Evolutionary conservation across 805 yeast genomes (phyloP).

Genomic region (Ogataea kodamae): DNA sequence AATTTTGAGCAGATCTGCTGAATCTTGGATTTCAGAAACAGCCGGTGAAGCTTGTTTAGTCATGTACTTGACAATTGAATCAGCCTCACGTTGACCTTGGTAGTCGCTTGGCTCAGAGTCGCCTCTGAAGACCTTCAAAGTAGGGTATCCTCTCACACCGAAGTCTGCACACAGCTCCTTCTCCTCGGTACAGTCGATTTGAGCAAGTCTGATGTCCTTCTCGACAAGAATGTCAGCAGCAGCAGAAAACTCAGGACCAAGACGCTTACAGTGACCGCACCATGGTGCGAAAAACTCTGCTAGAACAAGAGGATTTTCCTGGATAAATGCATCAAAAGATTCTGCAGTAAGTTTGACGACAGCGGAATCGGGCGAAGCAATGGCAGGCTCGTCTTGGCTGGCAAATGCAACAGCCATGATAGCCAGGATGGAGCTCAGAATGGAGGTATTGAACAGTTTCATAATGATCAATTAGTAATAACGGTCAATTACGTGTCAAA

Average conservation of each 20-base stretch:
- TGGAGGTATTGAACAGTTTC: slow-evolving; percentile 39
- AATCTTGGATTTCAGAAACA: slow-evolving; percentile 48
- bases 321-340: slow-evolving; percentile 62
- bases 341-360: slow-evolving; percentile 75
- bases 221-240: slow-evolving; percentile 66
- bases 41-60: slow-evolving; percentile 78
- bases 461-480: slow-evolving; percentile 21
- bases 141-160: slow-evolving; percentile 80
- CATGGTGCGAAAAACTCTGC: slow-evolving; percentile 94
- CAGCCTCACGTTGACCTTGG: slow-evolving; percentile 81
- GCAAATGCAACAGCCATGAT: slow-evolving; percentile 28
- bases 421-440: slow-evolving; percentile 41
- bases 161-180: slow-evolving; percentile 64
- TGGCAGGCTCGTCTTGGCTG: slow-evolving; percentile 50
- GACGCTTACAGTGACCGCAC: slow-evolving; percentile 94
- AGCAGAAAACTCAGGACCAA: slow-evolving; percentile 74
- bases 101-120: slow-evolving; percentile 54
- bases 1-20: slow-evolving; percentile 48
- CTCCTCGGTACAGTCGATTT: slow-evolving; percentile 81
- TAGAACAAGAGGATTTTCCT: slow-evolving; percentile 71
- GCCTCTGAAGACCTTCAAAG: slow-evolving; percentile 71
- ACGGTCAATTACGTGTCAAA: slow-evolving; percentile 4
- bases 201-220: slow-evolving; percentile 69
- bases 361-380: slow-evolving; percentile 79
- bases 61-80: slow-evolving; percentile 76